phyloP scores from a whole-genome alignment of 2,329 filamentous ascomycete genomes.

The Epichloe aotearoae region DNA sequence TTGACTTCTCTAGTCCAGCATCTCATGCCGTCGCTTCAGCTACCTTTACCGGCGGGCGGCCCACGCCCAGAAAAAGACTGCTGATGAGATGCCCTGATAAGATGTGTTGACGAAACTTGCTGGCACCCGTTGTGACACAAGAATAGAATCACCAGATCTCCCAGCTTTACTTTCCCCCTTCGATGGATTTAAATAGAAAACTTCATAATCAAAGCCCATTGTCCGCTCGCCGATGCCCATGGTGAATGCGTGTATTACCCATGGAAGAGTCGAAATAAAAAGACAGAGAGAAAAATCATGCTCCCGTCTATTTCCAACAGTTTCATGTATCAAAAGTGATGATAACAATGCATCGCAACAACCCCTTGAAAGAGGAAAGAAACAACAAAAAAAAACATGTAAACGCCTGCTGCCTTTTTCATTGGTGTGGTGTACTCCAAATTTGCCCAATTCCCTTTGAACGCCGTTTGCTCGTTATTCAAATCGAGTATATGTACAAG shows the following conservation, averaged over 20 bases:
- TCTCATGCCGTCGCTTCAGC: too few relatives aligned
- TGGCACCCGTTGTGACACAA: neutral
- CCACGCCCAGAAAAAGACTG: too few relatives aligned
- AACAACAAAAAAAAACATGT: too few relatives aligned
- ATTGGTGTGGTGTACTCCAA: neutral
- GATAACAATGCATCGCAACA: neutral
- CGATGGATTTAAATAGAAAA: neutral
- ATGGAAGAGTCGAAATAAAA: neutral
- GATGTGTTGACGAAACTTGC: too few relatives aligned
- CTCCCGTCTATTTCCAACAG: neutral
- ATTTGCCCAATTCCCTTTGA: neutral
- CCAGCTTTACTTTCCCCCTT: neutral
- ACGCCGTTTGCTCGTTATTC: neutral
- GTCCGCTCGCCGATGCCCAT: neutral
- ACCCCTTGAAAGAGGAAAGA: neutral
- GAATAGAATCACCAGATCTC: neutral
- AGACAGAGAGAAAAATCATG: neutral
- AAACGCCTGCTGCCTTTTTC: neutral
- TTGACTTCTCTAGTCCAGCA: too few relatives aligned
- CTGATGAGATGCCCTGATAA: too few relatives aligned
- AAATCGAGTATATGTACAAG: neutral
- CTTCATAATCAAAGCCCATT: neutral
- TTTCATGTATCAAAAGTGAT: neutral
- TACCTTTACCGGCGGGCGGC: too few relatives aligned
- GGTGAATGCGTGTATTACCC: neutral